Conservation (phyloP, 129 eudicot species). For the Gnaphalium uliginosum region DNA sequence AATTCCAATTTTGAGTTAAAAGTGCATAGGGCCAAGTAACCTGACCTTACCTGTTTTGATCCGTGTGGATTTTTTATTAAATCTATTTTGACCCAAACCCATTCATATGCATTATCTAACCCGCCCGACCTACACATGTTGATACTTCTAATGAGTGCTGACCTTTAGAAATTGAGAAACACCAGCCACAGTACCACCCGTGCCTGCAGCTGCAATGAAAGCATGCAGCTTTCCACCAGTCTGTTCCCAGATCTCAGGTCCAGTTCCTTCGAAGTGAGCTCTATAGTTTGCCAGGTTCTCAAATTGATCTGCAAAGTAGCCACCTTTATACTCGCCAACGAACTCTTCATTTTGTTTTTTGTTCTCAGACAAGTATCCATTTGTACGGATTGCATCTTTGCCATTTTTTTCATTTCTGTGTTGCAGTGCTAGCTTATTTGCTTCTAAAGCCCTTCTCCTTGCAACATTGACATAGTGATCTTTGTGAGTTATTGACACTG, state of each 20-base stretch:
- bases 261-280: constrained; percentile 96
- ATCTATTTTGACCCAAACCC: not conserved
- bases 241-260: constrained; percentile 96
- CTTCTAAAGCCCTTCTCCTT: constrained; percentile 89
- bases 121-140: not conserved
- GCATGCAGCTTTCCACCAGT: constrained; percentile 76
- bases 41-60: too few species aligned
- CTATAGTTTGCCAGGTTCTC: constrained; percentile 90
- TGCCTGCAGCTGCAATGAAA: constrained; percentile 93
- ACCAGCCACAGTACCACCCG: constrained; percentile 96
- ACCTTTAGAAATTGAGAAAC: constrained; percentile 85
- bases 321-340: constrained; percentile 62
- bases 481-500: constrained; percentile 93
- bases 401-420: constrained; percentile 25
- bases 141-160: constrained; percentile 3
- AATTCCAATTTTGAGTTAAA: too few species aligned
- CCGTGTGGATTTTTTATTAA: too few species aligned
- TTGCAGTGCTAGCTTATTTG: constrained; percentile 53
- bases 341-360: constrained; percentile 28
- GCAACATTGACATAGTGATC: constrained; percentile 94
- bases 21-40: too few species aligned
- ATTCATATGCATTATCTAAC: not conserved
- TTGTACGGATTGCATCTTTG: constrained; percentile 30
- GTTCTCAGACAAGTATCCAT: constrained; percentile 34
- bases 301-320: constrained; percentile 94